phyloP scores from a whole-genome alignment of 768 basidiomycete genomes.

The Clavaria fumosa region DNA sequence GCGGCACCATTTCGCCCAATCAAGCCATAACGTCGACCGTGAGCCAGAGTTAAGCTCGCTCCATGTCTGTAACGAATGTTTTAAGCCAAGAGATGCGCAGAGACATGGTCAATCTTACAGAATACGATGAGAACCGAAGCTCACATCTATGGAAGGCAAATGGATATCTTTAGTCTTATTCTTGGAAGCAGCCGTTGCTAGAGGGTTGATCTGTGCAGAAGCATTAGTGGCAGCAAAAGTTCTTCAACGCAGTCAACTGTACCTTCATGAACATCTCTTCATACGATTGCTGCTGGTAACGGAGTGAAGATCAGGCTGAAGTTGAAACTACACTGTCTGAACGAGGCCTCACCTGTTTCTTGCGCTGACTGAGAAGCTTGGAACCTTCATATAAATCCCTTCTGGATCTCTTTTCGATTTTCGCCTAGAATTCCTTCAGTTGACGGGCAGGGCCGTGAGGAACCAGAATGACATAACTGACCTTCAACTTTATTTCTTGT shows the following conservation, averaged over 20 bases:
- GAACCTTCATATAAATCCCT: conserved; percentile 92
- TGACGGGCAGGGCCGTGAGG: neutral
- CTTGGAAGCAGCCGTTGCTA: conserved; percentile 67
- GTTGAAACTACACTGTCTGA: neutral
- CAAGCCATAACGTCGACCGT: conserved; percentile 81
- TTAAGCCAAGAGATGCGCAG: conserved; percentile 4
- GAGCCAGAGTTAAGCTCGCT: conserved; percentile 73
- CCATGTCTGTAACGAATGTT: conserved; percentile 38
- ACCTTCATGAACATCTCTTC: conserved; percentile 99
- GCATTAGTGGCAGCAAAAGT: neutral
- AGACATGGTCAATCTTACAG: conserved; percentile 30
- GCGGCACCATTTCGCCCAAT: conserved; percentile 70
- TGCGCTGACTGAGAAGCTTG: conserved; percentile 82
- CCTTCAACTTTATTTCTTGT: conserved; percentile 91
- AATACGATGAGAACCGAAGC: conserved; percentile 89
- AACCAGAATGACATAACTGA: conserved; percentile 16
- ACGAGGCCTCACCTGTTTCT: conserved; percentile 52
- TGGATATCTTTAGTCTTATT: conserved; percentile 98
- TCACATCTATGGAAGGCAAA: conserved; percentile 88
- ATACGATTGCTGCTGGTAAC: conserved; percentile 69
- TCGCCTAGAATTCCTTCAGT: conserved; percentile 42
- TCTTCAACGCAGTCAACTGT: neutral
- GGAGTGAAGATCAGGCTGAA: conserved; percentile 1
- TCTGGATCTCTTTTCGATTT: conserved; percentile 90
- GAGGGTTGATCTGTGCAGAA: conserved; percentile 62